Evolutionary conservation across 768 basidiomycete genomes (phyloP).

Genomic region (Lentinus brumalis): DNA sequence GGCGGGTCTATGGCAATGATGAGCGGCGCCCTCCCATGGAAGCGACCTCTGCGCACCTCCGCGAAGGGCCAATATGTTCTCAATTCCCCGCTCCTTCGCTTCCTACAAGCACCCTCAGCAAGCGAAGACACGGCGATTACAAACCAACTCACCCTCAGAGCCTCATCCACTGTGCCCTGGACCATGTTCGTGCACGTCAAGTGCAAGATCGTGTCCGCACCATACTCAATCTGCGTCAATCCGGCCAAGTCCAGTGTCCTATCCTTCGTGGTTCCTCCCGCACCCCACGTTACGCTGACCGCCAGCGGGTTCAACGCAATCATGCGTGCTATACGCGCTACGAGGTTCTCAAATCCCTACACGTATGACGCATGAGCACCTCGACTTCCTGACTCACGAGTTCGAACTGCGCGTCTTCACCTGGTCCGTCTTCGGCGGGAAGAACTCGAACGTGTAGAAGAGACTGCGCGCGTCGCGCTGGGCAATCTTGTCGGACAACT

Average conservation of each 20-base stretch:
- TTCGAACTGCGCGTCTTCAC: conserved; percentile 36
- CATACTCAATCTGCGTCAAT: conserved; percentile 70
- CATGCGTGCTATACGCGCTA: conserved; percentile 84
- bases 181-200: conserved; percentile 98
- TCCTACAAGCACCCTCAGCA: conserved; percentile 43
- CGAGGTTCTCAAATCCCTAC: conserved; percentile 89
- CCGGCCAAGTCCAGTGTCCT: conserved; percentile 85
- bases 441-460: conserved; percentile 96
- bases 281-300: conserved; percentile 96
- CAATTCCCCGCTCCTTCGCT: conserved; percentile 80
- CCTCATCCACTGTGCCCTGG: conserved; percentile 81
- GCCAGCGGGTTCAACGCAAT: conserved; percentile 77
- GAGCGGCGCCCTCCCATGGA: not conserved
- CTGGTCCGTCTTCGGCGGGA: conserved; percentile 93
- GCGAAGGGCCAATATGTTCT: conserved; percentile 88
- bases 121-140: not conserved
- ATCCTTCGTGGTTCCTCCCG: conserved; percentile 90
- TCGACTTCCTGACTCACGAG: conserved; percentile 3
- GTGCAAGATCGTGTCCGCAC: conserved; percentile 88
- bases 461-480: conserved; percentile 49
- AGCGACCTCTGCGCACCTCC: conserved; percentile 61
- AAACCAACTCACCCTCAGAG: conserved; percentile 60
- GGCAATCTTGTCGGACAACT: conserved; percentile 70
- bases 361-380: conserved; percentile 7
- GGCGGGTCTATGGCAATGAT: conserved; percentile 70